Evolutionary conservation across 2,329 filamentous ascomycete genomes (phyloP).

Genomic region (Pseudomassariella vexata): DNA sequence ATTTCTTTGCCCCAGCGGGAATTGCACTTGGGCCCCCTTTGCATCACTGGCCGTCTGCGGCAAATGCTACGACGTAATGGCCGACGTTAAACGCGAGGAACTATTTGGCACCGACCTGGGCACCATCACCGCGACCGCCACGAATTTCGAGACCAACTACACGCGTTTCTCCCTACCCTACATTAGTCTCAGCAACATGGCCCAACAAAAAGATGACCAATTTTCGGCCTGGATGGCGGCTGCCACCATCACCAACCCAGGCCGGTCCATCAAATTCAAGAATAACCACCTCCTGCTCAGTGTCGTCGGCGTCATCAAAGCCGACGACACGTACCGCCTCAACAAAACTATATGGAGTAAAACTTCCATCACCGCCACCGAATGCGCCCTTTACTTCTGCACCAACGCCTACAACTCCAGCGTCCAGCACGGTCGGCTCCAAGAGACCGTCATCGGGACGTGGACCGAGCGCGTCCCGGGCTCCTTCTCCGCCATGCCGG

Average conservation of each 20-base stretch:
- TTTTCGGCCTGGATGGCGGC: not conserved
- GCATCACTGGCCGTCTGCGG: not conserved
- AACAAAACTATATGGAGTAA: slow-evolving; percentile 9
- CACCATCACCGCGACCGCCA: no score
- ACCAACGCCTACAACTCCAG: slow-evolving; percentile 10
- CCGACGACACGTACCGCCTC: not conserved
- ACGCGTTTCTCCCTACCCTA: no score
- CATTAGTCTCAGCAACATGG: no score
- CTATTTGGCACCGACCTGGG: not conserved
- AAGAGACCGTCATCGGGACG: not conserved
- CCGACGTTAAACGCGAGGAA: not conserved
- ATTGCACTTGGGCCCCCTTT: not conserved
- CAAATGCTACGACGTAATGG: not conserved
- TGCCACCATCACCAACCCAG: not conserved
- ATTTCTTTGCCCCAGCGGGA: not conserved
- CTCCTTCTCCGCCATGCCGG: slow-evolving; percentile 4
- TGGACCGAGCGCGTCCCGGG: slow-evolving; percentile 5
- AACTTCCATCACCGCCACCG: slow-evolving; percentile 12
- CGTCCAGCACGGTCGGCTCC: slow-evolving; percentile 8
- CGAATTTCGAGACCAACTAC: no score
- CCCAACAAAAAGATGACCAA: no score
- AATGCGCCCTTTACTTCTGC: slow-evolving; percentile 19
- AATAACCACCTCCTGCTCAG: not conserved
- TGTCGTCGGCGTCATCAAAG: not conserved
- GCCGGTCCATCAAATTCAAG: not conserved